Conservation (phyloP, 306 rosid genomes). For the Vigna radiata region DNA sequence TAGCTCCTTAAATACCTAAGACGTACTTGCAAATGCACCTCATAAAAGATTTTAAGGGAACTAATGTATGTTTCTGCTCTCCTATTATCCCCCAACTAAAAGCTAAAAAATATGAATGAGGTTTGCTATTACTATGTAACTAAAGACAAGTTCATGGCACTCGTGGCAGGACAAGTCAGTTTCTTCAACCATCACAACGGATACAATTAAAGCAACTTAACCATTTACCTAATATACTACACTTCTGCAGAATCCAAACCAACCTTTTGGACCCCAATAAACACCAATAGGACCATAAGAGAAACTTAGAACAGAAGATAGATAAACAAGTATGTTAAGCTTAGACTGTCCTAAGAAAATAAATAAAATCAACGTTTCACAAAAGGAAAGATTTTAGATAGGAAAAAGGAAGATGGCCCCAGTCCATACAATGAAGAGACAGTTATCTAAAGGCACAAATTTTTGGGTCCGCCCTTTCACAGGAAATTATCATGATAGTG, state of each 20-base stretch:
- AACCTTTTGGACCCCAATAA: conserved; percentile 21
- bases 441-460: conserved; percentile 7
- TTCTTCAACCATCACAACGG: conserved; percentile 26
- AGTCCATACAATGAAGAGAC: conserved; percentile 35
- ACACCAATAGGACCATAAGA: conserved; percentile 20
- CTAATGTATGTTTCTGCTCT: conserved; percentile 47
- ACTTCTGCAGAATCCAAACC: conserved; percentile 23
- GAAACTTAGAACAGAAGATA: conserved; percentile 35
- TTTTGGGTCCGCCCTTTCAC: conserved; percentile 14
- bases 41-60: conserved; percentile 2
- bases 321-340: conserved; percentile 5
- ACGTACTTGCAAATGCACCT: conserved; percentile 19
- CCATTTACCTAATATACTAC: background rate
- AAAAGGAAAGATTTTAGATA: conserved; percentile 26
- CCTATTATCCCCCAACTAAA: conserved; percentile 40
- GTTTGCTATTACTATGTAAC: conserved; percentile 17
- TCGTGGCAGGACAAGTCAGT: conserved; percentile 30
- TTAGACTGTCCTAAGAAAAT: background rate
- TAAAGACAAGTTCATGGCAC: conserved; percentile 26
- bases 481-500: conserved; percentile 33
- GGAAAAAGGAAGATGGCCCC: background rate
- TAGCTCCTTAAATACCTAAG: conserved; percentile 4
- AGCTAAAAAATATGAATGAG: conserved; percentile 22
- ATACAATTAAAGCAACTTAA: conserved; percentile 29
- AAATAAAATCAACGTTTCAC: conserved; percentile 2